Conservation (phyloP, 2,329 filamentous ascomycete species). For the Chaetomium olivaceum region DNA sequence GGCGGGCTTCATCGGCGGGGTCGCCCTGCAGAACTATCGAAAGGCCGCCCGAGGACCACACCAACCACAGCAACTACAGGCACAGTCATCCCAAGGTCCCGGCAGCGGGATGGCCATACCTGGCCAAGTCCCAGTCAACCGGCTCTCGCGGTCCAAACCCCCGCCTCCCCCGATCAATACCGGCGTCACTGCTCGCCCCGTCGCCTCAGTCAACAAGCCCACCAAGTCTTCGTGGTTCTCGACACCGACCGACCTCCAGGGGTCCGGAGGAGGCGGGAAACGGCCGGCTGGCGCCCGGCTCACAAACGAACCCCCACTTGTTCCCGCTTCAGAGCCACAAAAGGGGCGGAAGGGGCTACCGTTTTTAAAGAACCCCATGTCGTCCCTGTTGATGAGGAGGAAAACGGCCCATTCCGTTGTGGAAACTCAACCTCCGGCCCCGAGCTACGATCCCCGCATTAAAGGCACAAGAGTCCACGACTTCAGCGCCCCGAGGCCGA, state of each 20-base stretch:
- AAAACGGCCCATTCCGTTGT: conserved; percentile 53
- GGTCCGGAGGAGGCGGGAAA: conserved; percentile 40
- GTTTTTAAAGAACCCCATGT: conserved; percentile 61
- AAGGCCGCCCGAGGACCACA: conserved; percentile 35
- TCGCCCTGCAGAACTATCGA: conserved; percentile 54
- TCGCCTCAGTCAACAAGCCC: conserved; percentile 35
- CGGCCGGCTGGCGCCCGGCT: conserved; percentile 47
- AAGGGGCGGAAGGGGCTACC: conserved; percentile 57
- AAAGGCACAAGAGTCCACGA: conserved; percentile 65
- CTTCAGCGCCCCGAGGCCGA: conserved; percentile 59
- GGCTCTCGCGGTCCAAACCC: conserved; percentile 37
- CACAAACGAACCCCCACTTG: conserved; percentile 42
- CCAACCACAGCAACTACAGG: conserved; percentile 17
- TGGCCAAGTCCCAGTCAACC: conserved; percentile 32
- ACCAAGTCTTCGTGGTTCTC: conserved; percentile 48
- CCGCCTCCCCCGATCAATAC: conserved; percentile 42
- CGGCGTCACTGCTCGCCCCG: conserved; percentile 36
- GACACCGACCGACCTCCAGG: conserved; percentile 52
- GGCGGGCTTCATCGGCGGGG: conserved; percentile 55
- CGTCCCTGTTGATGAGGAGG: conserved; percentile 58
- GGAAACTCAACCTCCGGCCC: conserved; percentile 45
- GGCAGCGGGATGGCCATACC: conserved; percentile 22
- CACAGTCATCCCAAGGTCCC: conserved; percentile 31
- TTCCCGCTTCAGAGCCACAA: conserved; percentile 42
- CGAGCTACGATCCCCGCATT: conserved; percentile 63